Evolutionary conservation across 2,329 filamentous ascomycete genomes (phyloP).

Genomic region (Bipolaris victoriae): DNA sequence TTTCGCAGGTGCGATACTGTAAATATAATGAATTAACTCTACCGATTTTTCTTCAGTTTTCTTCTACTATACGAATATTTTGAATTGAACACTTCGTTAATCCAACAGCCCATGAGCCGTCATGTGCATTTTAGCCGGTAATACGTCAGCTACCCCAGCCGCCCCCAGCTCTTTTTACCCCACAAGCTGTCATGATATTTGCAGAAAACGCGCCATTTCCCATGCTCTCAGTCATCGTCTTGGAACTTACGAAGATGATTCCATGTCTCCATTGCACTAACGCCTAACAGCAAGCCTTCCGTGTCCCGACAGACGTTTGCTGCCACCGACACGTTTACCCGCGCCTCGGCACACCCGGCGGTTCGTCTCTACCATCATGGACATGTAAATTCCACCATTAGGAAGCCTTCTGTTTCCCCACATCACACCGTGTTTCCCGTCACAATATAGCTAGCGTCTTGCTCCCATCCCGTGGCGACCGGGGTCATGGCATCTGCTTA

Average conservation of each 20-base stretch:
- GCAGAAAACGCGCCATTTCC: conserved; percentile 1
- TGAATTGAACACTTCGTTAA: too few species aligned
- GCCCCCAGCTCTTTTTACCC: neutral
- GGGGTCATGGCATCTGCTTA: conserved; percentile 14
- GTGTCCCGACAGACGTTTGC: conserved; percentile 5
- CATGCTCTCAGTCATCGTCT: conserved; percentile 6
- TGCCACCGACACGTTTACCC: conserved; percentile 12
- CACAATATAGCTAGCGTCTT: conserved; percentile 20
- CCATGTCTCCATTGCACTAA: conserved; percentile 6
- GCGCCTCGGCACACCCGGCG: conserved; percentile 15
- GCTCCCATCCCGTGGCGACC: conserved; percentile 17
- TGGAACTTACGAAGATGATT: neutral
- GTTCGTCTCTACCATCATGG: conserved; percentile 8
- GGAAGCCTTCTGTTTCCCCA: conserved; percentile 10
- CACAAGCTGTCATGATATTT: conserved; percentile 6
- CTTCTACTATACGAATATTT: too few species aligned
- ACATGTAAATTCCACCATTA: conserved; percentile 21
- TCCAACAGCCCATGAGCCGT: neutral
- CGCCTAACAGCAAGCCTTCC: conserved; percentile 14
- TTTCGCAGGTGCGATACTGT: neutral
- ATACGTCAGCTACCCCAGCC: neutral
- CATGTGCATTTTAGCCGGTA: neutral
- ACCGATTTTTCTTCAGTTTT: too few species aligned
- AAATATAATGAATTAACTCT: neutral
- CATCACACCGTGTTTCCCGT: conserved; percentile 11